Conservation (phyloP, 2,329 filamentous ascomycete genomes). For the Colletotrichum costaricense region DNA sequence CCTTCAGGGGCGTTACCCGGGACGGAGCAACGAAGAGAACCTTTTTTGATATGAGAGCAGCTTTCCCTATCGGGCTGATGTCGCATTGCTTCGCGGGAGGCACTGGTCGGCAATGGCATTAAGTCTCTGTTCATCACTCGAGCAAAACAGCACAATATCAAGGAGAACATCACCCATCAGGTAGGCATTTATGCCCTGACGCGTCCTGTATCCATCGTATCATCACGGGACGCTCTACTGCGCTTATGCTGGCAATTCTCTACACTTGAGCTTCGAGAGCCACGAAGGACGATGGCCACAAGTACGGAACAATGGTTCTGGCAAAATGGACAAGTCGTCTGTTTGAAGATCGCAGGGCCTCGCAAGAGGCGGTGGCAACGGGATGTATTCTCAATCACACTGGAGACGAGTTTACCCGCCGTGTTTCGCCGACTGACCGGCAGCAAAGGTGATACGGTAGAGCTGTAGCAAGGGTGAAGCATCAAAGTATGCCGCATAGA, state of each 20-base stretch:
- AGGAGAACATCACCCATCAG: not conserved
- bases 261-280: too few relatives aligned
- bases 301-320: not conserved
- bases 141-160: not conserved
- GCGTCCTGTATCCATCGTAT: not conserved
- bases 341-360: not conserved
- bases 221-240: not conserved
- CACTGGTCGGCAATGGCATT: fast-evolving
- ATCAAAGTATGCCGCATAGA: not conserved
- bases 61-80: not conserved
- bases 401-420: not conserved
- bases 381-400: not conserved
- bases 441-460: not conserved
- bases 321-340: not conserved
- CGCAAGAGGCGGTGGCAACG: not conserved
- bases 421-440: not conserved
- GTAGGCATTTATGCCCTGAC: not conserved
- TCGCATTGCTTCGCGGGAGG: not conserved
- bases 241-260: not conserved
- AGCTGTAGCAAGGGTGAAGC: not conserved
- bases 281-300: too few relatives aligned
- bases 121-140: fast-evolving
- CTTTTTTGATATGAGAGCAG: not conserved
- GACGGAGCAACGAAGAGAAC: not conserved
- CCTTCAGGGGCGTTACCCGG: not conserved